A percentile compares a stretch with the other conserved stretches of the same genome.
Evolutionary conservation across 768 basidiomycete genomes (phyloP).

Genomic region (Melanogaster broomeanus): DNA sequence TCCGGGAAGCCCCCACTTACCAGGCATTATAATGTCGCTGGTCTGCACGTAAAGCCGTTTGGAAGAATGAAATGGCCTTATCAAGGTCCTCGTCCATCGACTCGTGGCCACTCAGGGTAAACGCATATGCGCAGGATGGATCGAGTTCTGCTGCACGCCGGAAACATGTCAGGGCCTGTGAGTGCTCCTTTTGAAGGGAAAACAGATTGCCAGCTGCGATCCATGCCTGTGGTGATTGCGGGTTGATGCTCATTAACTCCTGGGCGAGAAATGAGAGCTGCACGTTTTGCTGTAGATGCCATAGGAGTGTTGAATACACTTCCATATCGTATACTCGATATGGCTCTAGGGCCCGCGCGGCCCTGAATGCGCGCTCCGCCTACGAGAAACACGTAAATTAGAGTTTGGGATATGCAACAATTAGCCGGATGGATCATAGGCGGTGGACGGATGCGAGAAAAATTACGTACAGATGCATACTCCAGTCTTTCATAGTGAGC

Average conservation of each 20-base stretch:
- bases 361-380: conserved; percentile 90
- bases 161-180: conserved; percentile 94
- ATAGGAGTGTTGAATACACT: conserved; percentile 92
- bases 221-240: conserved; percentile 89
- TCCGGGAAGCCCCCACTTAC: conserved; percentile 49
- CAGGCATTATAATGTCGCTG: conserved; percentile 97
- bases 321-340: conserved; percentile 93
- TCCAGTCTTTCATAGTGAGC: conserved; percentile 90
- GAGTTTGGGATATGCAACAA: conserved; percentile 13
- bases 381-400: conserved; percentile 37
- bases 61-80: conserved; percentile 88
- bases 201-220: conserved; percentile 96
- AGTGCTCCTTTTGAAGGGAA: conserved; percentile 90
- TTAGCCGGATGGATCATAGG: conserved; percentile 7
- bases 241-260: conserved; percentile 81
- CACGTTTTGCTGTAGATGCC: conserved; percentile 87
- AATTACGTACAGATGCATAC: conserved; percentile 76
- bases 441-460: conserved; percentile 1
- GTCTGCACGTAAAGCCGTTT: conserved; percentile 89
- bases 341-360: conserved; percentile 82
- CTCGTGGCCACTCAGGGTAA: conserved; percentile 96
- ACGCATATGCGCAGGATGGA: conserved; percentile 91
- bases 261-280: conserved; percentile 92
- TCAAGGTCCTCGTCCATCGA: conserved; percentile 94
- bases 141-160: conserved; percentile 88